Evolutionary conservation across 163 green algal species (phyloP).

Genomic region (Trebouxiophyceae sp.): DNA sequence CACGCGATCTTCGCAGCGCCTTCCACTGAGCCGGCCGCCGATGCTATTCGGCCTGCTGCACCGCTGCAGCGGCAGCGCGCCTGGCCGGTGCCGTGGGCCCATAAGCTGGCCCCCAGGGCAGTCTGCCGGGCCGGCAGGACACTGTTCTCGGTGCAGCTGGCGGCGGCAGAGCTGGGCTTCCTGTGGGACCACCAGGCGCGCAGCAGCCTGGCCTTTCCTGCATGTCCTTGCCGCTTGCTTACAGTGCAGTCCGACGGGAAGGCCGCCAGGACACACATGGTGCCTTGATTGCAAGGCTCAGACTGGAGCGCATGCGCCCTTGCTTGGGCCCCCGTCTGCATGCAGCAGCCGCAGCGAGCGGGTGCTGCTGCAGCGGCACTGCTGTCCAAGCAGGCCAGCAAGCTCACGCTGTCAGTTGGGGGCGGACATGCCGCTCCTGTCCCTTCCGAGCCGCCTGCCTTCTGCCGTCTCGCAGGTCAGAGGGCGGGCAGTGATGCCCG

Average conservation of each 20-base stretch:
- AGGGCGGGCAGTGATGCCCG: constrained; percentile 38
- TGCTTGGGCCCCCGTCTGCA: too few species aligned
- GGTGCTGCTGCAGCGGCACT: too few species aligned
- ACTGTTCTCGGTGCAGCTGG: constrained; percentile 18
- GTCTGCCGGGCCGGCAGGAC: background rate
- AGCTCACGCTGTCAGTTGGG: too few species aligned
- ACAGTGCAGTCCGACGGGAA: too few species aligned
- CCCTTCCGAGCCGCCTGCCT: constrained; percentile 26
- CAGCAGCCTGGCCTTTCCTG: too few species aligned
- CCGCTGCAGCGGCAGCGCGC: constrained; percentile 6
- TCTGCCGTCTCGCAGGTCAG: constrained; percentile 22
- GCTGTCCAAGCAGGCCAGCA: too few species aligned
- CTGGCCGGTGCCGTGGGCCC: constrained; percentile 2
- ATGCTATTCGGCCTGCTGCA: background rate
- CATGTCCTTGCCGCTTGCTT: too few species aligned
- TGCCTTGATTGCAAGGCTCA: too few species aligned
- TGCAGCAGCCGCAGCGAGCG: too few species aligned
- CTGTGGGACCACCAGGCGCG: constrained; percentile 65
- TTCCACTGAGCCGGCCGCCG: background rate
- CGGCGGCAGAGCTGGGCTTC: constrained; percentile 20
- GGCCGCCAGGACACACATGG: too few species aligned
- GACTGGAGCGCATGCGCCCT: too few species aligned
- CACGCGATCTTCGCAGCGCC: constrained; percentile 44
- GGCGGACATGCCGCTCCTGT: too few species aligned
- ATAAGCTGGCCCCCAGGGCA: background rate